Conservation (phyloP, 768 basidiomycete species). For the Collybia nuda region DNA sequence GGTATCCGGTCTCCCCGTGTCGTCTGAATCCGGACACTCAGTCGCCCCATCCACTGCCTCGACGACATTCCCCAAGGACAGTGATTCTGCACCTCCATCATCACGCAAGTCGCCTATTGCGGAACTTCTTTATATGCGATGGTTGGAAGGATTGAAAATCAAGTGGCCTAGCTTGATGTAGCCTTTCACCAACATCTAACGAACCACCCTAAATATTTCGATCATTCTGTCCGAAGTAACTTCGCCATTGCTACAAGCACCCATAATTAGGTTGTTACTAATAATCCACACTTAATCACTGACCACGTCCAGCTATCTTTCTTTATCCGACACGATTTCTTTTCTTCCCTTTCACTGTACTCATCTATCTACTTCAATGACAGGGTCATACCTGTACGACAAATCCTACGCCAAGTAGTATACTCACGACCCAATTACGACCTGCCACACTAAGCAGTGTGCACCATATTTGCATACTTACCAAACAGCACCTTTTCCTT, state of each 20-base stretch:
- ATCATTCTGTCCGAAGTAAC: too few species aligned
- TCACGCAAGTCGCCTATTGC: constrained; percentile 85
- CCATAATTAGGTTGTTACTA: too few species aligned
- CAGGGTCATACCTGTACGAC: too few species aligned
- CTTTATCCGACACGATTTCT: too few species aligned
- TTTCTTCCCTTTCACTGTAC: not conserved
- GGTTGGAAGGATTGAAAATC: constrained; percentile 88
- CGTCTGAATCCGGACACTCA: constrained; percentile 31
- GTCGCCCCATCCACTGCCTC: constrained; percentile 15
- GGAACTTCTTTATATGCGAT: constrained; percentile 95
- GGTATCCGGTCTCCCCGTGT: constrained; percentile 46
- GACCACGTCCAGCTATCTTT: too few species aligned
- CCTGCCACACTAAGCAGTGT: not conserved
- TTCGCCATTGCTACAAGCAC: too few species aligned
- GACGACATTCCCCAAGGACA: constrained; percentile 23
- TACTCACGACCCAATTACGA: not conserved
- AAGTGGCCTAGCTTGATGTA: constrained; percentile 81
- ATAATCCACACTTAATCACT: not conserved
- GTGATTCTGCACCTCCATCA: constrained; percentile 36
- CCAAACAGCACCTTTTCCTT: too few species aligned
- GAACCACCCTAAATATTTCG: too few species aligned
- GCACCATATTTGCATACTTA: too few species aligned
- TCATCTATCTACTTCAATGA: not conserved
- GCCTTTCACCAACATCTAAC: not conserved
- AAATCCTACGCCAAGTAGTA: too few species aligned